Conservation (phyloP, 139 green algal genomes). For the Zygnema cylindricum region DNA sequence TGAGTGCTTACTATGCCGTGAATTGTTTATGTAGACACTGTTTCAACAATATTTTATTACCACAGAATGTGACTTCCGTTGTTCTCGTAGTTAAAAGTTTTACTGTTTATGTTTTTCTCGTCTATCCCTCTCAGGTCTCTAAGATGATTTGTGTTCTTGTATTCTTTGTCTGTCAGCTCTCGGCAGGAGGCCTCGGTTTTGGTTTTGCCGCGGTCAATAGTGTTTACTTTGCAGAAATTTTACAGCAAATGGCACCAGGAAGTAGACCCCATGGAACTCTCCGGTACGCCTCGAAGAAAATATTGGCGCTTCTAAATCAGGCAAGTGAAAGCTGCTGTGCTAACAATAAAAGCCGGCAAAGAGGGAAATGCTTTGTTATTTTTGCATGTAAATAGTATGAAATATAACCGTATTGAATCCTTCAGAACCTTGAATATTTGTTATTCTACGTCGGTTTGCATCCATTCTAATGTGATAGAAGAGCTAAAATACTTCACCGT, state of each 20-base stretch:
- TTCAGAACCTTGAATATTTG: too few relatives aligned
- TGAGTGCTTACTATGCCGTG: too few relatives aligned
- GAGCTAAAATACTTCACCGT: background rate
- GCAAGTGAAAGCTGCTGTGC: background rate
- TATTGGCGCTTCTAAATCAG: constrained; percentile 28
- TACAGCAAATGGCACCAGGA: background rate
- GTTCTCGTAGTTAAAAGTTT: too few relatives aligned
- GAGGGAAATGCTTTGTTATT: too few relatives aligned
- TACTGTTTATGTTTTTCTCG: too few relatives aligned
- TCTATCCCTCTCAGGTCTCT: too few relatives aligned
- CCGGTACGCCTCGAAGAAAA: constrained; percentile 38
- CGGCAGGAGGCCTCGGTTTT: constrained; percentile 34
- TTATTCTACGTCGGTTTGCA: too few relatives aligned
- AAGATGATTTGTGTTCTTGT: too few relatives aligned
- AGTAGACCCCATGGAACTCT: constrained; percentile 45
- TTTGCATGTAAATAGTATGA: too few relatives aligned
- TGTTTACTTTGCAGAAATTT: constrained; percentile 21
- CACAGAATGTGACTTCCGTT: background rate
- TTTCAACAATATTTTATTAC: background rate
- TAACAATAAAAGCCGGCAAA: too few relatives aligned
- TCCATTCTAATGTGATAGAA: too few relatives aligned
- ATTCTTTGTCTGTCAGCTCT: constrained; percentile 45
- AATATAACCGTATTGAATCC: too few relatives aligned
- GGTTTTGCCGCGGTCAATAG: constrained; percentile 24
- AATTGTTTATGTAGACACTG: background rate